Evolutionary conservation across 2,329 filamentous ascomycete species (phyloP).

Genomic region (Alternaria ventricosa): DNA sequence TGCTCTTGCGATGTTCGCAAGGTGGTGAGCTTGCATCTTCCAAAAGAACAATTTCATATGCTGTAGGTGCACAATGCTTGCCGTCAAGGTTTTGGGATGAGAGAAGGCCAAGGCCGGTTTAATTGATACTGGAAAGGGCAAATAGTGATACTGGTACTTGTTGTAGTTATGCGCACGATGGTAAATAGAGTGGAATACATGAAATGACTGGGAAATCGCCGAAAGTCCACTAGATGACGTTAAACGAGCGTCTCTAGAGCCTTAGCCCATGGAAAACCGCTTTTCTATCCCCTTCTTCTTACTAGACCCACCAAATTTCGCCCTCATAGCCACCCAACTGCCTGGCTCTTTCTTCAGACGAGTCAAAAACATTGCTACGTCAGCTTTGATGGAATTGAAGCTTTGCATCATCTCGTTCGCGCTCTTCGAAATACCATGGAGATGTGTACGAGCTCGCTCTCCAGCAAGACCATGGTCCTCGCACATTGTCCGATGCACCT

Average conservation of each 20-base stretch:
- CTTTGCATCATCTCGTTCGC: constrained; percentile 13
- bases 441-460: constrained; percentile 10
- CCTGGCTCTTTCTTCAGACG: constrained; percentile 9
- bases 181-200: not conserved
- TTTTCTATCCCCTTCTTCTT: not conserved
- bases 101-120: not conserved
- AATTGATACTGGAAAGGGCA: not conserved
- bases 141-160: not conserved
- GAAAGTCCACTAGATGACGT: not conserved
- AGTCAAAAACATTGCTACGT: constrained; percentile 9
- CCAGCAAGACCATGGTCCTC: constrained; percentile 5
- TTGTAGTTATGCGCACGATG: not conserved
- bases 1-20: not conserved
- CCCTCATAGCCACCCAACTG: constrained; percentile 9
- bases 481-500: constrained; percentile 5
- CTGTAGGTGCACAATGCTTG: not conserved
- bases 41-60: not conserved
- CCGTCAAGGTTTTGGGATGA: not conserved
- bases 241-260: not conserved
- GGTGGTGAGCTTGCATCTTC: not conserved
- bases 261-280: not conserved
- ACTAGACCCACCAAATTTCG: not conserved
- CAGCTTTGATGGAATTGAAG: constrained; percentile 9
- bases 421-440: constrained; percentile 10
- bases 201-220: not conserved